These are phyloP conservation scores for Juncus inflexus DNA, from an alignment of 176 grass and related monocot genomes.

Conservation along the genomic window DNA sequence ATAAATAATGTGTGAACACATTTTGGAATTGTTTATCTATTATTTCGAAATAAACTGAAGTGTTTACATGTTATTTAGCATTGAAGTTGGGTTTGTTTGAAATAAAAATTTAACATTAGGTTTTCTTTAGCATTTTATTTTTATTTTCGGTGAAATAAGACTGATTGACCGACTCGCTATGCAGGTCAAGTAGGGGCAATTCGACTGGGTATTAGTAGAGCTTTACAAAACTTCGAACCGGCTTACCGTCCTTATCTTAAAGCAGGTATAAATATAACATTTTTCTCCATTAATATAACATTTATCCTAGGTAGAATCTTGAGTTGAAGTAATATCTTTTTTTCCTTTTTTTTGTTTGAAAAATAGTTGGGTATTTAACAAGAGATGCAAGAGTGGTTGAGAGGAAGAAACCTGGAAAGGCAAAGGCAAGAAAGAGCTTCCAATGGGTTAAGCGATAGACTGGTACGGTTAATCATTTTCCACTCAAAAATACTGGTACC, in stretches of 20 bases:
- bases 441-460: constrained; percentile 96
- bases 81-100: background rate
- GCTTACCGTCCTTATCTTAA: constrained; percentile 75
- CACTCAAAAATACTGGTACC: background rate
- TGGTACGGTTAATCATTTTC: constrained; percentile 26
- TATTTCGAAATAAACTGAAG: no score
- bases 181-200: constrained; percentile 93
- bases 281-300: background rate
- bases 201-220: constrained; percentile 85
- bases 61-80: no score
- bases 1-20: no score
- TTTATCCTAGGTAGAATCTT: background rate
- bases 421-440: constrained; percentile 97
- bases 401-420: constrained; percentile 93
- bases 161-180: background rate
- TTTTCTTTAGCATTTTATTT: background rate
- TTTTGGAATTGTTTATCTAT: no score
- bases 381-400: constrained; percentile 85
- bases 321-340: background rate
- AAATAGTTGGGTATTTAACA: constrained; percentile 81
- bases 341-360: background rate
- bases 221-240: constrained; percentile 92
- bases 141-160: background rate
- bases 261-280: constrained; percentile 55
- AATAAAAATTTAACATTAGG: background rate